Percentiles rank a stretch among this genome's conserved stretches.
Evolutionary conservation across 2,329 filamentous ascomycete species (phyloP).

Genomic region (Trichoderma sp.): DNA sequence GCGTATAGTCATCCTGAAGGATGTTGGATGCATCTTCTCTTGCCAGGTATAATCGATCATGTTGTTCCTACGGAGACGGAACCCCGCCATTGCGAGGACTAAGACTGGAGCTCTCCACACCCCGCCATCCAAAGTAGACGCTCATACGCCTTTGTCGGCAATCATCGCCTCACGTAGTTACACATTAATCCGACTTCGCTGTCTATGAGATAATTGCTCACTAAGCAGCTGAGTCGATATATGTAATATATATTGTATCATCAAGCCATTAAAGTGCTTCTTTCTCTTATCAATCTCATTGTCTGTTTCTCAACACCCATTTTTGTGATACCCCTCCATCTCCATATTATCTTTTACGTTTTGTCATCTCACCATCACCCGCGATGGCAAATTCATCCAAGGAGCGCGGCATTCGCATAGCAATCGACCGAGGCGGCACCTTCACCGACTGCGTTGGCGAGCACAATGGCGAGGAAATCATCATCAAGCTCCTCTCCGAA

Average conservation of each 20-base stretch:
- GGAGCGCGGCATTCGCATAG: slow-evolving; percentile 66
- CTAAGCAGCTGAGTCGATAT: slow-evolving; percentile 3
- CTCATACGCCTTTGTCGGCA: not conserved
- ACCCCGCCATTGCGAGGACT: slow-evolving; percentile 22
- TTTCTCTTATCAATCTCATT: not conserved
- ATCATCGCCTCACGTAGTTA: slow-evolving; percentile 11
- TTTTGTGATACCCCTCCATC: not conserved
- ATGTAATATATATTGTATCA: slow-evolving; percentile 1
- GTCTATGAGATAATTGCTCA: not conserved
- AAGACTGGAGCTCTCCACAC: slow-evolving; percentile 2
- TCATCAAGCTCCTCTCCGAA: slow-evolving; percentile 87
- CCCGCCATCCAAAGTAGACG: slow-evolving; percentile 1
- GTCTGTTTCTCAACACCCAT: not conserved
- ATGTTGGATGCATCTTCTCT: not conserved
- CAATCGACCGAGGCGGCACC: slow-evolving; percentile 79
- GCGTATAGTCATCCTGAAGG: not conserved
- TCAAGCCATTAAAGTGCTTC: not conserved
- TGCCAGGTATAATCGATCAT: not conserved
- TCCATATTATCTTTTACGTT: not conserved
- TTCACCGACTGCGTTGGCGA: slow-evolving; percentile 93
- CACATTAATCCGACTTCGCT: not conserved
- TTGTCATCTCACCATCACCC: not conserved
- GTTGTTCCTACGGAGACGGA: slow-evolving; percentile 20
- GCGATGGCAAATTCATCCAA: slow-evolving; percentile 38
- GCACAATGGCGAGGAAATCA: slow-evolving; percentile 71